phyloP scores from a whole-genome alignment of 169 alveolate species.

The Plasmodium relictum region DNA sequence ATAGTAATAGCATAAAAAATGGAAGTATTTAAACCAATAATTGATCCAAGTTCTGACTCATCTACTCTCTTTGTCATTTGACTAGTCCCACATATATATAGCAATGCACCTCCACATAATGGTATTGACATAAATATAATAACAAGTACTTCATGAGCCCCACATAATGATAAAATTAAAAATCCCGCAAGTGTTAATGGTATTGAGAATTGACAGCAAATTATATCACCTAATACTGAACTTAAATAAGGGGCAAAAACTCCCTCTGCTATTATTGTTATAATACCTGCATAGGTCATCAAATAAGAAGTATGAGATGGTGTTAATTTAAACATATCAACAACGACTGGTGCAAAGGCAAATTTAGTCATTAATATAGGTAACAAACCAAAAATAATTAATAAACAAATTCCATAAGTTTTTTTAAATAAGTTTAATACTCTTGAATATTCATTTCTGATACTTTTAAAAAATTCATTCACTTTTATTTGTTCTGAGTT shows the following conservation, averaged over 20 bases:
- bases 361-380: constrained; percentile 67
- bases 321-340: constrained; percentile 69
- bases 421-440: constrained; percentile 41
- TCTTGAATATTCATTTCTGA: constrained; percentile 36
- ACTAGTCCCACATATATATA: constrained; percentile 74
- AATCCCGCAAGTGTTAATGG: constrained; percentile 62
- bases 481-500: constrained; percentile 36
- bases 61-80: constrained; percentile 74
- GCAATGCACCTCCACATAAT: constrained; percentile 66
- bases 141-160: constrained; percentile 50
- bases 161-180: constrained; percentile 57
- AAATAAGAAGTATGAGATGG: constrained; percentile 70
- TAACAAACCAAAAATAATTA: constrained; percentile 52
- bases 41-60: constrained; percentile 62
- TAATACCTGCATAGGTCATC: constrained; percentile 65
- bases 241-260: constrained; percentile 62
- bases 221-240: constrained; percentile 51
- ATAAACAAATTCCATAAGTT: constrained; percentile 68
- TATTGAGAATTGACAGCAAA: constrained; percentile 51
- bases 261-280: constrained; percentile 64
- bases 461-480: constrained; percentile 12
- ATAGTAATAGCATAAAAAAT: constrained; percentile 65
- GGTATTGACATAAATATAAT: constrained; percentile 62
- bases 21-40: constrained; percentile 58
- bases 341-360: constrained; percentile 70